Evolutionary conservation across 2,329 filamentous ascomycete genomes (phyloP), one percentile per base, ranked within the genome.

Genomic region (Monosporascus sp.): DNA sequence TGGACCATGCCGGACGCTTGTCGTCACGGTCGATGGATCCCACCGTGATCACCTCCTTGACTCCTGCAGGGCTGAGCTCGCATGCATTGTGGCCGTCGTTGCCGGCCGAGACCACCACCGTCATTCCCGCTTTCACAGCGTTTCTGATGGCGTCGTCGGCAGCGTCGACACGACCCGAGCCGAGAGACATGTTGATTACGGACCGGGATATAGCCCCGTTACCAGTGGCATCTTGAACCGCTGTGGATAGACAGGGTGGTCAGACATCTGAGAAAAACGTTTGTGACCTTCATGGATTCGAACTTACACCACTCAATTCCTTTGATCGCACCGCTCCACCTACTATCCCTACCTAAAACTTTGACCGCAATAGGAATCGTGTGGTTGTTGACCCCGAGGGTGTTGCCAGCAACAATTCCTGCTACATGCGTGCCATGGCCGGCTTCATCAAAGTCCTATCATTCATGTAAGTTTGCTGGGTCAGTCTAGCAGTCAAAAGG

Each of bases 101-200:
- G 38, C 63, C 59, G 7, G 63, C 63, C 14, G 64, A 63, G 9
- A 60, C 61, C 3, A 67, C 63, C 11, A 65, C 47, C 2, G 58
- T 63, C 60, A 67, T 63, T 3, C 63, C 63, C 24, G 54, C 53
- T 11, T 35, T 52, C 14, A 59, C 54, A 1, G 62, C 60, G 9
- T 50, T 58, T 38, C 56, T 50, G 7, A 66, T 53, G 5, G 55
- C 54, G 47, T 63, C 60, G 48, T 66, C 56, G 17, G 61, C 37
- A 5, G 59, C 51, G 11, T 58, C 54, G 40, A 43, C 57, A 19
- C 49, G 54, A 24, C 53, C 52, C 7, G 58, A 56, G 1, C 63
- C 63, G 27, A 64, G 54, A 14, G 64, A 66, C 58, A 65, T 58
- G 52, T 66, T 66, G 50, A 64, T 61, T n/a, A 66, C 64, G 14